A percentile compares a stretch with the other conserved stretches of the same genome.
phyloP scores from a whole-genome alignment of 1,139 yeast species.

The Kazachstania sp. region DNA sequence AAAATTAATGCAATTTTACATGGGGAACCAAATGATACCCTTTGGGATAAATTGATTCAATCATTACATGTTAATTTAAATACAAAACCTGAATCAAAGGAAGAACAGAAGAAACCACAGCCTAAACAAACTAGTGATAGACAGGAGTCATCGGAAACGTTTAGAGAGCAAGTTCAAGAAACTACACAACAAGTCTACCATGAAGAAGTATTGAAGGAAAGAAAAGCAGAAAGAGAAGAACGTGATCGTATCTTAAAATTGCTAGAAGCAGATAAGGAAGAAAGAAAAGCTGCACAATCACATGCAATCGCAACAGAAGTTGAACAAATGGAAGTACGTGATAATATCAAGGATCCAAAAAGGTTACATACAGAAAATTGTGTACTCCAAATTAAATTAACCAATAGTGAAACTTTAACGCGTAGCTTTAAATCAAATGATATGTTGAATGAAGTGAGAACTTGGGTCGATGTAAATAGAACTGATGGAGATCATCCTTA shows the following conservation, averaged over 20 bases:
- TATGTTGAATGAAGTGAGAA: slow-evolving; percentile 41
- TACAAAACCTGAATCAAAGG: background rate
- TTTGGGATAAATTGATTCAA: slow-evolving; percentile 5
- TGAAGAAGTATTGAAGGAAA: slow-evolving; percentile 35
- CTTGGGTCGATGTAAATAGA: slow-evolving; percentile 51
- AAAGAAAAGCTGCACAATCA: slow-evolving; percentile 14
- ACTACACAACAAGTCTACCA: slow-evolving; percentile 35
- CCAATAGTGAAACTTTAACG: slow-evolving; percentile 25
- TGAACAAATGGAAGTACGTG: slow-evolving; percentile 5
- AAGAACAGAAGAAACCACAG: slow-evolving; percentile 1
- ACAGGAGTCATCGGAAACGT: slow-evolving; percentile 10
- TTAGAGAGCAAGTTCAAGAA: slow-evolving; percentile 36
- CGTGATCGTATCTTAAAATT: slow-evolving; percentile 45
- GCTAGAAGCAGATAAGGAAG: slow-evolving; percentile 23
- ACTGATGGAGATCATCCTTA: slow-evolving; percentile 42
- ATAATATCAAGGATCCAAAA: slow-evolving; percentile 14
- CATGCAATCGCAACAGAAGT: background rate
- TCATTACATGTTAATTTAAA: background rate
- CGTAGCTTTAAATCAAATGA: slow-evolving; percentile 20
- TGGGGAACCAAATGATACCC: background rate
- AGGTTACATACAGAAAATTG: slow-evolving; percentile 13
- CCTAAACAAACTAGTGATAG: too few relatives aligned
- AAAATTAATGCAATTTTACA: slow-evolving; percentile 38
- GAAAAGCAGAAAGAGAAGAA: slow-evolving; percentile 39
- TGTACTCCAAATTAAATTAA: slow-evolving; percentile 22